These are phyloP conservation scores for Wickerhamomyces queroliae DNA, from an alignment of 805 yeast species.

Conservation along the genomic window DNA sequence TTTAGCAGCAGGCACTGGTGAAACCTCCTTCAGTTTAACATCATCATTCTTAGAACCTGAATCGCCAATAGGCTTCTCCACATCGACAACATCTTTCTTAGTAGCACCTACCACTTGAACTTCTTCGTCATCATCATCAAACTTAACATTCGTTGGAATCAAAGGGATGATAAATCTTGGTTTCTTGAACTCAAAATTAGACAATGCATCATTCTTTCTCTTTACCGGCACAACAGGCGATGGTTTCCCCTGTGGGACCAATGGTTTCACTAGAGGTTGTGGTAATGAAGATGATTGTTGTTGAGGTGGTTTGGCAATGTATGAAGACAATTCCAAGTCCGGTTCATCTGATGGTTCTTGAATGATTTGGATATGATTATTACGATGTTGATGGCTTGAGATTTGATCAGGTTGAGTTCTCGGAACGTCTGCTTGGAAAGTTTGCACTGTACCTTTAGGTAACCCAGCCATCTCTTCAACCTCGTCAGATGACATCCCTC, in stretches of 20 bases:
- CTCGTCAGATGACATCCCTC: neutral
- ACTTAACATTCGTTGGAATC: conserved; percentile 12
- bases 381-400: conserved; percentile 3
- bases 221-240: neutral
- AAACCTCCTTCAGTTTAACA: neutral
- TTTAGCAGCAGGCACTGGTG: neutral
- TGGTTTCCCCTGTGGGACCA: neutral
- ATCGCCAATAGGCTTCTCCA: no score
- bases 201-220: conserved; percentile 16
- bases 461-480: conserved; percentile 18
- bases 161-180: conserved; percentile 16
- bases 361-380: conserved; percentile 6
- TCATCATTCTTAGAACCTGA: neutral
- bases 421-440: conserved; percentile 19
- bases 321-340: neutral
- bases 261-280: neutral
- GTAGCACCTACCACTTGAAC: neutral
- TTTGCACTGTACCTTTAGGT: conserved; percentile 24
- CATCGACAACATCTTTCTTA: neutral
- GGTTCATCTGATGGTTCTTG: conserved; percentile 1
- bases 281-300: conserved; percentile 1
- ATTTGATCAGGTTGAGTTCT: neutral
- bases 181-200: conserved; percentile 19
- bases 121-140: conserved; percentile 2
- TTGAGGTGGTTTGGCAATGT: neutral